Percentiles rank a stretch among this genome's conserved stretches.
phyloP scores from a whole-genome alignment of 2,329 filamentous ascomycete species.

The Byssoonygena ceratinophila region DNA sequence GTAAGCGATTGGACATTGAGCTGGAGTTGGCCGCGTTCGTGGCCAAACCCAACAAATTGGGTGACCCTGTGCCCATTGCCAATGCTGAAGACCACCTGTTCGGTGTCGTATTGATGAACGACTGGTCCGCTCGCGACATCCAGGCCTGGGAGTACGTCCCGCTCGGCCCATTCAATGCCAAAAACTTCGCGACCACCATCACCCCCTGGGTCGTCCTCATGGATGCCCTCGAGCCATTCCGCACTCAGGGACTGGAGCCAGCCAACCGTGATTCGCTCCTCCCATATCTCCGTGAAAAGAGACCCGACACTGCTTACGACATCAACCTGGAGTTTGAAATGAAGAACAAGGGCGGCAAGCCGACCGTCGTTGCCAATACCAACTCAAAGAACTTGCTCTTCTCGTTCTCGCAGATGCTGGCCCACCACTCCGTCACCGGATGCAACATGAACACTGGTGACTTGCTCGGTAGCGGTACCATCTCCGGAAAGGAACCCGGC shows the following conservation, averaged over 20 bases:
- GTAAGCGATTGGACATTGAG: slow-evolving; percentile 63
- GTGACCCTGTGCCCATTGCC: slow-evolving; percentile 51
- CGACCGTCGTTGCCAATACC: slow-evolving; percentile 50
- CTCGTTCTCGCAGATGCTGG: slow-evolving; percentile 73
- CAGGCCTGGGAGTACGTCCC: slow-evolving; percentile 79
- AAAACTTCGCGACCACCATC: slow-evolving; percentile 72
- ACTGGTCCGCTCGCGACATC: slow-evolving; percentile 76
- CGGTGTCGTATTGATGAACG: slow-evolving; percentile 72
- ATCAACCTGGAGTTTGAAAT: slow-evolving; percentile 57
- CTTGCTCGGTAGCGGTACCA: slow-evolving; percentile 67
- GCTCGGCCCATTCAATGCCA: slow-evolving; percentile 69
- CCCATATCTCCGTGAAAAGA: slow-evolving; percentile 55
- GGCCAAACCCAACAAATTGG: slow-evolving; percentile 53
- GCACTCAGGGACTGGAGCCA: slow-evolving; percentile 42
- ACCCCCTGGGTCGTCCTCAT: slow-evolving; percentile 68
- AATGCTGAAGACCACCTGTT: slow-evolving; percentile 63
- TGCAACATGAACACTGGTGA: slow-evolving; percentile 66
- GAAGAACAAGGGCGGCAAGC: slow-evolving; percentile 36
- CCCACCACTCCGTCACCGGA: slow-evolving; percentile 66
- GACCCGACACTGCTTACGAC: slow-evolving; percentile 52
- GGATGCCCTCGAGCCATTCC: slow-evolving; percentile 63
- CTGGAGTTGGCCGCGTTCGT: slow-evolving; percentile 70
- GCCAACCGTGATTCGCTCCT: slow-evolving; percentile 46
- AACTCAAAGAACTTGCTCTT: slow-evolving; percentile 61
- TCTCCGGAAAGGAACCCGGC: slow-evolving; percentile 51